Base-by-base conservation (phyloP, 2,329 filamentous ascomycete genomes). In the Colletotrichum chrysophilum region DNA sequence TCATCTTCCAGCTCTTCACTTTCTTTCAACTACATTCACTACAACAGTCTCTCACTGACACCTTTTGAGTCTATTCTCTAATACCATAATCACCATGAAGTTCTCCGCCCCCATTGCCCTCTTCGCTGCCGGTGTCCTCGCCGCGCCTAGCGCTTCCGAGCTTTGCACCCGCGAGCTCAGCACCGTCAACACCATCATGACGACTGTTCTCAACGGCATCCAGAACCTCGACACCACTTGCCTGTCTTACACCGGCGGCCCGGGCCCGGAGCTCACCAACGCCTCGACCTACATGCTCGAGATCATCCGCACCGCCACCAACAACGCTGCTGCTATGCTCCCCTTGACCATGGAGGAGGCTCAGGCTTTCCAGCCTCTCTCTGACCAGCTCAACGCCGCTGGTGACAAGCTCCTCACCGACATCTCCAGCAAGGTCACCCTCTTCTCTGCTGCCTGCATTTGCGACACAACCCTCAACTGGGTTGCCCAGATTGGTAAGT, bases 351-450 rank as follows among this genome's bases (percentile, higher is more conserved):
- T 76, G 36, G 74, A 74, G 9, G 74, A 76, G 74, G 74, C 74
- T 61, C 70, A 70, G n/a, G 74, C 74, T 55, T 76, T 76, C 71
- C 74, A 76, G 52, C 74, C 74, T 6, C 66, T 76, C 14, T 76
- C 74, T 28, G 71, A 76, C 66, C 1, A 74, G 66, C 74, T 76
- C 60, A 76, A 76, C 66, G 71, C 71, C 24, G 71, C 74, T 30
- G 74, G 74, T 5, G 74, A 76, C 71, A 76, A 74, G 66, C 71
- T 76, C 7, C 74, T 76, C 61, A 28, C 38, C 60, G 74, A 76
- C 21, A 72, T 76, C 30, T 43, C 34, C 38, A 26, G 18, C 60
- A 76, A 75, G 66, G 38, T 70, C 7, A 9, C 30, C 3, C 34
- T 70, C 52, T 62, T 75, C 14, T 61, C 74, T 32, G 6, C 70